These are phyloP conservation scores for Jacaranda mimosifolia DNA, from an alignment of 257 asterid species.

Conservation along the genomic window DNA sequence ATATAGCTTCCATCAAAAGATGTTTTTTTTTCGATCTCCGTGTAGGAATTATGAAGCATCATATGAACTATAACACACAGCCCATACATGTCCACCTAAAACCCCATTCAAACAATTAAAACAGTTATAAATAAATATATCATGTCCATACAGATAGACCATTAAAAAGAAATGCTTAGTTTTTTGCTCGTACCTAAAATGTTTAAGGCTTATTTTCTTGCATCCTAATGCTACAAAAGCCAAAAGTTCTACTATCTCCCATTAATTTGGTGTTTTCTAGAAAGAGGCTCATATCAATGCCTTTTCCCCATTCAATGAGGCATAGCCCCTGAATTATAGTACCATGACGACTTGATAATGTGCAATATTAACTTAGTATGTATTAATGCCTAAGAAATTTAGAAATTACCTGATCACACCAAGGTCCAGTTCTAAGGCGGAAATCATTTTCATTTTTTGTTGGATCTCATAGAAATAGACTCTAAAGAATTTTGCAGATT, in stretches of 20 bases:
- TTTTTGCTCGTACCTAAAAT: conserved; percentile 62
- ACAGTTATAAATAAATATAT: background rate
- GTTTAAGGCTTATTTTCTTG: conserved; percentile 93
- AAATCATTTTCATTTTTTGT: conserved; percentile 58
- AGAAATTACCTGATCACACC: conserved; percentile 85
- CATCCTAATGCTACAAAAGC: conserved; percentile 94
- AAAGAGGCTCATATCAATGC: conserved; percentile 81
- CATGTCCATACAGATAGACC: background rate
- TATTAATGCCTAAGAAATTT: conserved; percentile 5
- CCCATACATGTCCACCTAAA: conserved; percentile 86
- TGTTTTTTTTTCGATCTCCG: conserved; percentile 75
- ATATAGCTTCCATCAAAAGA: conserved; percentile 56
- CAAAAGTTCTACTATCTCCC: conserved; percentile 95
- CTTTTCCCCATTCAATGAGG: conserved; percentile 98
- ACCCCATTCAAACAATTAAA: conserved; percentile 17
- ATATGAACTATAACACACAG: conserved; percentile 81
- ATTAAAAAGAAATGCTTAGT: conserved; percentile 14
- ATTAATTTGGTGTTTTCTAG: conserved; percentile 65
- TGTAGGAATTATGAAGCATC: conserved; percentile 87
- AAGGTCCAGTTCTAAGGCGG: conserved; percentile 64
- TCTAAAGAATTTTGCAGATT: too few relatives aligned
- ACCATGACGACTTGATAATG: conserved; percentile 20
- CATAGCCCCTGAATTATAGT: conserved; percentile 79
- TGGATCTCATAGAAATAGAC: conserved; percentile 45
- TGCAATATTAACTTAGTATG: conserved; percentile 14